Evolutionary conservation across 2,329 filamentous ascomycete species (phyloP).

Genomic region (Colletotrichum cordylinicola): DNA sequence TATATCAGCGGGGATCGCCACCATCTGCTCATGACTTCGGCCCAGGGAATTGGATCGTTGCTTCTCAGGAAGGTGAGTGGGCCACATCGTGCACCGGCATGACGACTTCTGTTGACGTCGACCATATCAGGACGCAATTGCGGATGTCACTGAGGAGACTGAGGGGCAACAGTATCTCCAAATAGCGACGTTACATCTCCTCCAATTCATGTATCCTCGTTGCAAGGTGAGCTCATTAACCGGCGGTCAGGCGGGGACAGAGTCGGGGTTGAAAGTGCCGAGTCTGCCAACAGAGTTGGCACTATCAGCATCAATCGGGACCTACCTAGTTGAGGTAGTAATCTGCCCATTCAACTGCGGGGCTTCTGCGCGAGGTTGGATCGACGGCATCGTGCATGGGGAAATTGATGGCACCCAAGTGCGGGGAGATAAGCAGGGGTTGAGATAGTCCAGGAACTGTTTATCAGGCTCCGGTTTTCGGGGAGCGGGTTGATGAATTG

Average conservation of each 20-base stretch:
- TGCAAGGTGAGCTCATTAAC: background rate
- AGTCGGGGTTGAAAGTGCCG: background rate
- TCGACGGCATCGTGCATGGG: background rate
- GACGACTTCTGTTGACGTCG: background rate
- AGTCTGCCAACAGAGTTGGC: background rate
- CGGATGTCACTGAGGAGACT: background rate
- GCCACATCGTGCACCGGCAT: background rate
- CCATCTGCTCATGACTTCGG: background rate
- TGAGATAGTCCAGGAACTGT: background rate
- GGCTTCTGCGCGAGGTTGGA: background rate
- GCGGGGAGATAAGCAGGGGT: conserved; percentile 21
- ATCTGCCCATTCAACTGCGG: background rate
- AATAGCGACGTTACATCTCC: conserved; percentile 17
- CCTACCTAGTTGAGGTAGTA: background rate
- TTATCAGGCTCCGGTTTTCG: background rate
- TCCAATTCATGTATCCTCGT: background rate
- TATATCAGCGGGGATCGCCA: background rate
- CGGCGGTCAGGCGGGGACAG: background rate
- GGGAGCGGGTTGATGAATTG: background rate
- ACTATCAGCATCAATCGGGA: background rate
- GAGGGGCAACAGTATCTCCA: background rate
- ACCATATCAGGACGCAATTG: background rate
- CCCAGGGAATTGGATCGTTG: background rate
- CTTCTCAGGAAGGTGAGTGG: background rate
- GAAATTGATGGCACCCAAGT: background rate